These are phyloP conservation scores for Tulasnella sp. DNA, from an alignment of 768 basidiomycete genomes.

Conservation along the genomic window DNA sequence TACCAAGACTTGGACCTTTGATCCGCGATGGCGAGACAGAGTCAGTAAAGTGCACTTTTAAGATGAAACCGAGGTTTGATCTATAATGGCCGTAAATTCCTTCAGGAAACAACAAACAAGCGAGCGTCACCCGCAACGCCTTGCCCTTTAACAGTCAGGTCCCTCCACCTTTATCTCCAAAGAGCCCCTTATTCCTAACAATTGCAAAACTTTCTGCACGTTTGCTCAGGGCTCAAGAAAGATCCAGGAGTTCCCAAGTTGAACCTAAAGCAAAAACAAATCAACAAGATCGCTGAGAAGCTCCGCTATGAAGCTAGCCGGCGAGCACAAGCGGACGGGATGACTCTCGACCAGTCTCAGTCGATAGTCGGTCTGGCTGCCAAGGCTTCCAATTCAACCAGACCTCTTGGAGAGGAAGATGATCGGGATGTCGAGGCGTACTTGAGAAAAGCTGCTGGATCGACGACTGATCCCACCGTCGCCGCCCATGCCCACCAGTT, in stretches of 20 bases:
- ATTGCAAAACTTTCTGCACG: background rate
- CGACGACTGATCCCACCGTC: constrained; percentile 25
- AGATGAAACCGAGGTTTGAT: background rate
- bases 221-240: constrained; percentile 58
- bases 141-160: background rate
- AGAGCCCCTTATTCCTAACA: background rate
- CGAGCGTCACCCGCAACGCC: background rate
- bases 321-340: constrained; percentile 20
- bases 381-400: background rate
- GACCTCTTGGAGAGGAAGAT: background rate
- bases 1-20: background rate
- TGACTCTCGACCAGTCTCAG: constrained; percentile 18
- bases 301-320: constrained; percentile 47
- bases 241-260: constrained; percentile 83
- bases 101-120: background rate
- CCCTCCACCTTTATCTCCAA: background rate
- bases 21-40: background rate
- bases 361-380: background rate
- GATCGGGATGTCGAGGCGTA: background rate
- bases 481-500: constrained; percentile 22
- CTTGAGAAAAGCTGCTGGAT: background rate
- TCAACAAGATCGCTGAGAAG: constrained; percentile 12
- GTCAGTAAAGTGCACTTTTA: background rate
- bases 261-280: constrained; percentile 47
- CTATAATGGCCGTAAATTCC: background rate